Evolutionary conservation across 2,329 filamentous ascomycete species (phyloP).

Genomic region (Kalaharituber pfeilii): DNA sequence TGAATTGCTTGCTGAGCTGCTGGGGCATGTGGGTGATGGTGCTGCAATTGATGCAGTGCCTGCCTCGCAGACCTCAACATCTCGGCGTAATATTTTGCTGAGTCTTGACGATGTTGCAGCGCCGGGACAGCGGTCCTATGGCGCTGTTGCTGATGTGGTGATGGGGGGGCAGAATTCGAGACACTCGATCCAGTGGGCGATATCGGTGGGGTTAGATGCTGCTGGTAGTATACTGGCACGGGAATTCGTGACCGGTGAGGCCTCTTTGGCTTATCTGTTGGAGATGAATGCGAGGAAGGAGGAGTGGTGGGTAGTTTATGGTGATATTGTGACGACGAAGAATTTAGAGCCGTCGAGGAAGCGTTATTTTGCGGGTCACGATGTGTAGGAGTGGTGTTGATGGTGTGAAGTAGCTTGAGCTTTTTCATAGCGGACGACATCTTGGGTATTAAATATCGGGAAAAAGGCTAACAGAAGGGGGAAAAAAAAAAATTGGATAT

Average conservation of each 20-base stretch:
- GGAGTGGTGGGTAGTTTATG: slow-evolving; percentile 5
- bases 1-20: not conserved
- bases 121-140: not conserved
- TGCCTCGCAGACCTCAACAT: slow-evolving; percentile 2
- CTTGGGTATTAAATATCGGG: not conserved
- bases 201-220: not conserved
- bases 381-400: slow-evolving; percentile 14
- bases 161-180: not conserved
- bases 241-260: slow-evolving; percentile 1
- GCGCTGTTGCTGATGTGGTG: slow-evolving; percentile 1
- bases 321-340: slow-evolving; percentile 5
- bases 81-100: not conserved
- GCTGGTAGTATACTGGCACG: not conserved
- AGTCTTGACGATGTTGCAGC: not conserved
- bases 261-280: not conserved
- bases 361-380: slow-evolving; percentile 4
- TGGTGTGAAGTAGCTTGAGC: slow-evolving; percentile 18
- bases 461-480: not conserved
- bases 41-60: slow-evolving; percentile 2
- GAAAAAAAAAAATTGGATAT: not conserved
- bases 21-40: not conserved
- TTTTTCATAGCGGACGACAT: slow-evolving; percentile 20
- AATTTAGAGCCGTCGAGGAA: slow-evolving; percentile 9
- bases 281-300: slow-evolving; percentile 1
- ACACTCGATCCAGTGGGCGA: slow-evolving; percentile 4